Evolutionary conservation across 257 asterid genomes (phyloP).

Genomic region (Gentiana straminea): DNA sequence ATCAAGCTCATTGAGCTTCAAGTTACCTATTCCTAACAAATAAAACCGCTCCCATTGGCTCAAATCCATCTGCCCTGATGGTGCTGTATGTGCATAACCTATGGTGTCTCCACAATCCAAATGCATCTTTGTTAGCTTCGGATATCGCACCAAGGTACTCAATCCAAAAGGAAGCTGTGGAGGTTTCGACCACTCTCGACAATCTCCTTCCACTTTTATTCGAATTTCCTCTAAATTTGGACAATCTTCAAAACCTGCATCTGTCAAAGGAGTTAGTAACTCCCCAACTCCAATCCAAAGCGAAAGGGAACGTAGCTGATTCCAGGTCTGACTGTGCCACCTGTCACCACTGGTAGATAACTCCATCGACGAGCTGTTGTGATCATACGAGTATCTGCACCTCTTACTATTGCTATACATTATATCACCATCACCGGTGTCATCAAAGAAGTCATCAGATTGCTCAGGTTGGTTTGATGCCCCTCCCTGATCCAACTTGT

Average conservation of each 20-base stretch:
- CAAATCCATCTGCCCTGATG: constrained; percentile 87
- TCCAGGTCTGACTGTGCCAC: constrained; percentile 44
- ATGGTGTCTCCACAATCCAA: constrained; percentile 76
- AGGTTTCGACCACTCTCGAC: constrained; percentile 53
- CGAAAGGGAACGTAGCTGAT: constrained; percentile 43
- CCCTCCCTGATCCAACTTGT: constrained; percentile 23
- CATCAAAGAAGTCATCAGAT: constrained; percentile 7
- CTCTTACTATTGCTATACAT: constrained; percentile 23
- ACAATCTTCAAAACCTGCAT: constrained; percentile 58
- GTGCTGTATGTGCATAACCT: constrained; percentile 86
- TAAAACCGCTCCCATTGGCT: constrained; percentile 84
- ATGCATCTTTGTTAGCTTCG: constrained; percentile 53
- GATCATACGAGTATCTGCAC: constrained; percentile 34
- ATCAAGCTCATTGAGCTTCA: constrained; percentile 57
- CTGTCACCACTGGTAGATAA: constrained; percentile 21
- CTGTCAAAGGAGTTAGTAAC: constrained; percentile 49
- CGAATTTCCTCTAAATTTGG: constrained; percentile 75
- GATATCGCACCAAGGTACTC: constrained; percentile 41
- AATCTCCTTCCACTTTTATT: constrained; percentile 87
- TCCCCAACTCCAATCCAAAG: constrained; percentile 83
- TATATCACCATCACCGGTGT: constrained; percentile 13
- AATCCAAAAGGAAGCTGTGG: constrained; percentile 46
- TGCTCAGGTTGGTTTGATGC: constrained; percentile 11
- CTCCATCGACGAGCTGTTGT: constrained; percentile 25
- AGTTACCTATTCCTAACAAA: constrained; percentile 38